phyloP scores from a whole-genome alignment of 1,139 yeast genomes.

The Geotrichum macrosporum region DNA sequence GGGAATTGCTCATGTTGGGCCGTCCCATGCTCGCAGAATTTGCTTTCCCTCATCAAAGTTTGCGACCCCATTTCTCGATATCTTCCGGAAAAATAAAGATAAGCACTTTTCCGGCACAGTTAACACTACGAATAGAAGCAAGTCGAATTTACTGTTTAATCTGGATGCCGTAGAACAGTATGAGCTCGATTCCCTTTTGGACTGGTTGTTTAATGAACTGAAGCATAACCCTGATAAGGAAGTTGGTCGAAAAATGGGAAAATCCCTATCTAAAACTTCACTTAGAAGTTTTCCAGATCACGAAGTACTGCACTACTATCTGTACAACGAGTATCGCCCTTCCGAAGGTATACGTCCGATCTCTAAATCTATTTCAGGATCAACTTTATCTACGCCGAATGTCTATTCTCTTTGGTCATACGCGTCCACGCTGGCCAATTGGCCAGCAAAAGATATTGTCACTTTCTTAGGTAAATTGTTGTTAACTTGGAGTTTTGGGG shows the following conservation, averaged over 20 bases:
- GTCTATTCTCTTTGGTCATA: constrained; percentile 1
- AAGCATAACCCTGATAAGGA: constrained; percentile 10
- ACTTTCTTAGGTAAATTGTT: neutral
- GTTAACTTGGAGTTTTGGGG: constrained; percentile 1
- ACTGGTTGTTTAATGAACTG: constrained; percentile 4
- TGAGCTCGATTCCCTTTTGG: neutral
- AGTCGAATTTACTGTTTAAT: constrained; percentile 3
- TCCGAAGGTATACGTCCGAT: neutral
- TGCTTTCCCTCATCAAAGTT: constrained; percentile 15
- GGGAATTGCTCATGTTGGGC: constrained; percentile 13
- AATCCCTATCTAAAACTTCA: neutral
- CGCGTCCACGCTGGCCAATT: neutral
- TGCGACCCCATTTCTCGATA: constrained; percentile 13
- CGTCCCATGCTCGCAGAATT: constrained; percentile 5
- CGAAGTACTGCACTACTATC: constrained; percentile 14
- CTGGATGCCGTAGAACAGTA: neutral
- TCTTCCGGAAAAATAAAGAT: constrained; percentile 3
- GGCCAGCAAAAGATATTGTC: neutral
- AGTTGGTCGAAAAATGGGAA: constrained; percentile 9
- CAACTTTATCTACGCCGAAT: too few relatives aligned
- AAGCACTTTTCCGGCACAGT: too few relatives aligned
- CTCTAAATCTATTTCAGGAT: too few relatives aligned
- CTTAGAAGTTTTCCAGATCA: constrained; percentile 15
- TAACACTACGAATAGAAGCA: too few relatives aligned
- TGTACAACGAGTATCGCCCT: neutral